phyloP scores from a whole-genome alignment of 2,329 filamentous ascomycete genomes.

The Aspergillus sojae region DNA sequence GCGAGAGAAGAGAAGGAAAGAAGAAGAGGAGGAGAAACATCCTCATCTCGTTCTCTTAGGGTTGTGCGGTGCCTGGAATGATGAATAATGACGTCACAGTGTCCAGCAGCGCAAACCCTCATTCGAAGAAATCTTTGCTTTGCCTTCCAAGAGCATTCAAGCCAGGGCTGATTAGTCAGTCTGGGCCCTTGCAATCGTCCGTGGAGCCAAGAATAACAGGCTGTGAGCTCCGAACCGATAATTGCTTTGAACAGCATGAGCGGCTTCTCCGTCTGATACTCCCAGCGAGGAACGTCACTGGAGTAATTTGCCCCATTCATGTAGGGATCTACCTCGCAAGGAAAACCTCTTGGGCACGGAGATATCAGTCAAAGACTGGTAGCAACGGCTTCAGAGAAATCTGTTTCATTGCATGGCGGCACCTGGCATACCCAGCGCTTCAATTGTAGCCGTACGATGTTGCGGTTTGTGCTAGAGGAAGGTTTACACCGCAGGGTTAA shows the following conservation, averaged over 20 bases:
- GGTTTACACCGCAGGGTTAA: not conserved
- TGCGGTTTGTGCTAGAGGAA: not conserved
- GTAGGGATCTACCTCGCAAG: not conserved
- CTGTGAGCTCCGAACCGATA: no score
- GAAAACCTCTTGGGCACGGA: not conserved
- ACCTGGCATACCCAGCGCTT: not conserved
- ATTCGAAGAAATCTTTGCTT: not conserved
- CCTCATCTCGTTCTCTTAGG: not conserved
- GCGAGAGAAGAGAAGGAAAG: not conserved
- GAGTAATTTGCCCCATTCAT: no score
- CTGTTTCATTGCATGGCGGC: not conserved
- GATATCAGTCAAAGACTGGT: not conserved
- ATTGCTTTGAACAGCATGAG: no score
- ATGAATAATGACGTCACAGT: not conserved
- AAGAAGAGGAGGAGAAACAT: not conserved
- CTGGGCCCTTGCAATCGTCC: no score
- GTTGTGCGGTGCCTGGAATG: not conserved
- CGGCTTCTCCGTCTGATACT: not conserved
- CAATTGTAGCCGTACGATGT: not conserved
- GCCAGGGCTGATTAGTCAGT: not conserved
- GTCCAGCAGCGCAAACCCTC: not conserved
- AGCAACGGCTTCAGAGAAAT: not conserved
- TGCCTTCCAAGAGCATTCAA: not conserved
- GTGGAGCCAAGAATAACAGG: no score
- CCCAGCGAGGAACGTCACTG: not conserved